Evolutionary conservation across 2,329 filamentous ascomycete species (phyloP).

Genomic region (Aspergillus sp.): DNA sequence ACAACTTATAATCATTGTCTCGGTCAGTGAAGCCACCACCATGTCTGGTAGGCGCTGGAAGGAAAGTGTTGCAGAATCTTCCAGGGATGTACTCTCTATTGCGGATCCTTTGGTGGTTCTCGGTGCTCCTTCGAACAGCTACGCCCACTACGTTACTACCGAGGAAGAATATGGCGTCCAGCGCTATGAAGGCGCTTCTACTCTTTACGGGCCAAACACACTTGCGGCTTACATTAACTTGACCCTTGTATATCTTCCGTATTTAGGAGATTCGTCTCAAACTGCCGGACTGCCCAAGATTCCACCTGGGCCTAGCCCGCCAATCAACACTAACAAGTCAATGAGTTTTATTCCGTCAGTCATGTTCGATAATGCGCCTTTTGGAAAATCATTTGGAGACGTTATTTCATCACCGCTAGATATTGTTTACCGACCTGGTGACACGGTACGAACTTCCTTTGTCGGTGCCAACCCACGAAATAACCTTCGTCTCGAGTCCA

Average conservation of each 20-base stretch:
- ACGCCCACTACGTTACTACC: slow-evolving; percentile 75
- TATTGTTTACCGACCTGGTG: slow-evolving; percentile 53
- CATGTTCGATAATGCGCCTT: slow-evolving; percentile 61
- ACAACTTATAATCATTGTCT: slow-evolving; percentile 74
- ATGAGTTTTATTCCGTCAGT: slow-evolving; percentile 76
- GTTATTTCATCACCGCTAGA: slow-evolving; percentile 49
- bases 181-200: slow-evolving; percentile 91
- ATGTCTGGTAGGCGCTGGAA: slow-evolving; percentile 90
- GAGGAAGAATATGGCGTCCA: slow-evolving; percentile 76
- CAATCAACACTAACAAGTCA: slow-evolving; percentile 69
- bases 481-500: slow-evolving; percentile 69
- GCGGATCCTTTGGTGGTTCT: slow-evolving; percentile 66
- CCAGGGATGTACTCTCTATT: slow-evolving; percentile 46
- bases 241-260: slow-evolving; percentile 64
- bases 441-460: slow-evolving; percentile 61
- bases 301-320: slow-evolving; percentile 57
- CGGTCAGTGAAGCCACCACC: slow-evolving; percentile 80
- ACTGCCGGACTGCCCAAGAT: slow-evolving; percentile 36
- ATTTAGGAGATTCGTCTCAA: slow-evolving; percentile 48
- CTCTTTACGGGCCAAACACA: slow-evolving; percentile 75
- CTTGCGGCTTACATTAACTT: slow-evolving; percentile 83
- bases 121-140: slow-evolving; percentile 83
- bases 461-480: slow-evolving; percentile 87
- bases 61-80: slow-evolving; percentile 55
- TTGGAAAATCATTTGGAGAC: slow-evolving; percentile 64